These are phyloP conservation scores for Purpureocillium takamizusanense DNA, from an alignment of 2,329 filamentous ascomycete species.

Conservation along the genomic window DNA sequence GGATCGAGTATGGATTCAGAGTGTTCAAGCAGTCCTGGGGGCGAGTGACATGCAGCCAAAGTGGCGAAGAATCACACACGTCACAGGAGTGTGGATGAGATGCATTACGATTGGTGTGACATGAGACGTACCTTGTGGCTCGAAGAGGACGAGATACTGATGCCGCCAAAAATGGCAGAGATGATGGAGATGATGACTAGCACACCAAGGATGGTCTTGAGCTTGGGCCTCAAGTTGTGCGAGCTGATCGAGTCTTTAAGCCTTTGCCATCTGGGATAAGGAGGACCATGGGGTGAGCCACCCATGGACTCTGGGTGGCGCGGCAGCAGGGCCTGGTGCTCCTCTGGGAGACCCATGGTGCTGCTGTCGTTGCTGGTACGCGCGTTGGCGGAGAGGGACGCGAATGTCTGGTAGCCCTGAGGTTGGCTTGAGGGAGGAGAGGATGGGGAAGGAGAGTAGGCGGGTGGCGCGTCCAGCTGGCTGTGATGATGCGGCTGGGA, in stretches of 20 bases:
- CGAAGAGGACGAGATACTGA: conserved; percentile 11
- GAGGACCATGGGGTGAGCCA: conserved; percentile 13
- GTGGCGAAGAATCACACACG: too few relatives aligned
- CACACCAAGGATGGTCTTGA: conserved; percentile 20
- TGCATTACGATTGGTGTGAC: not conserved
- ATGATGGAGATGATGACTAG: conserved; percentile 24
- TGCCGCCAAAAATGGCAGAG: conserved; percentile 7
- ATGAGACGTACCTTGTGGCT: conserved; percentile 20
- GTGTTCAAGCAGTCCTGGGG: not conserved
- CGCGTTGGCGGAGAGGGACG: conserved; percentile 8
- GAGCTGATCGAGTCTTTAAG: conserved; percentile 12
- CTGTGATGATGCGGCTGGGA: conserved; percentile 10
- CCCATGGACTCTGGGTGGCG: conserved; percentile 39
- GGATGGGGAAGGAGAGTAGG: conserved; percentile 36
- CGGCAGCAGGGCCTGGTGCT: conserved; percentile 32
- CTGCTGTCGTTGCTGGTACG: not conserved
- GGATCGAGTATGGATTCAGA: too few relatives aligned
- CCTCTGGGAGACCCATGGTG: conserved; percentile 33
- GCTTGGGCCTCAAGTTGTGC: conserved; percentile 13
- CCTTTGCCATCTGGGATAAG: conserved; percentile 19
- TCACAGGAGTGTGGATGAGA: not conserved
- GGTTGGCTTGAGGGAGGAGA: conserved; percentile 17
- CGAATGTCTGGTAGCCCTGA: conserved; percentile 35
- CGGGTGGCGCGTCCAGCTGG: conserved; percentile 36
- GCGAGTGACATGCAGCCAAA: too few relatives aligned